A percentile compares a stretch with the other conserved stretches of the same genome.
These are phyloP conservation scores for Trichomonas gallinae DNA, from an alignment of 208 protist genomes.

Conservation along the genomic window DNA sequence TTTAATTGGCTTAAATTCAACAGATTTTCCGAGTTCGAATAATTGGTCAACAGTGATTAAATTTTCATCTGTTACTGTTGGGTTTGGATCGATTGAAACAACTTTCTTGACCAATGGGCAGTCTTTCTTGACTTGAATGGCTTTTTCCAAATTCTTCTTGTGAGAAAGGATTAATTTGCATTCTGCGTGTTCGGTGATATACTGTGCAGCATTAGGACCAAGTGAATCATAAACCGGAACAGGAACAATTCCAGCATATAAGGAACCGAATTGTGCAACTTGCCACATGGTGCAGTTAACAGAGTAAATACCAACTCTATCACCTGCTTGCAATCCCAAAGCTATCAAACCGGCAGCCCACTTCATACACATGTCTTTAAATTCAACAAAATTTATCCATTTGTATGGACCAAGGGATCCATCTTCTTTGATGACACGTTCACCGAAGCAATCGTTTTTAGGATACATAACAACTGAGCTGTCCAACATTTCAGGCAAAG, in stretches of 20 bases:
- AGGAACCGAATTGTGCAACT: background rate
- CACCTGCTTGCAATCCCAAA: background rate
- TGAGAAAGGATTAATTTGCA: background rate
- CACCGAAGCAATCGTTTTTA: background rate
- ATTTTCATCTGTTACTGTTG: background rate
- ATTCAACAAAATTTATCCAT: background rate
- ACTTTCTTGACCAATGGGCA: background rate
- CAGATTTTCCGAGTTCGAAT: background rate
- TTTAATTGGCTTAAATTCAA: background rate
- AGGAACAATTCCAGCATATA: background rate
- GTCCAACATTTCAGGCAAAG: background rate
- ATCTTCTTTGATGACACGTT: background rate
- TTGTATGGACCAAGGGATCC: background rate
- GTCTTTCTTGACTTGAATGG: background rate
- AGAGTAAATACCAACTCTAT: background rate
- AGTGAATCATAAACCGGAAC: conserved; percentile 19
- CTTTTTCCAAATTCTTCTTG: background rate
- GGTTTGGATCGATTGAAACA: background rate
- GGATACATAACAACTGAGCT: background rate
- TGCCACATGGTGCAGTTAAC: background rate
- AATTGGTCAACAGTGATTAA: background rate
- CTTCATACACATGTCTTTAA: background rate
- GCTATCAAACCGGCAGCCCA: background rate
- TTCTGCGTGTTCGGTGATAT: background rate
- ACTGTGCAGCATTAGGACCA: background rate